phyloP scores from a whole-genome alignment of 2,329 filamentous ascomycete species.

The Colletotrichum scovillei region DNA sequence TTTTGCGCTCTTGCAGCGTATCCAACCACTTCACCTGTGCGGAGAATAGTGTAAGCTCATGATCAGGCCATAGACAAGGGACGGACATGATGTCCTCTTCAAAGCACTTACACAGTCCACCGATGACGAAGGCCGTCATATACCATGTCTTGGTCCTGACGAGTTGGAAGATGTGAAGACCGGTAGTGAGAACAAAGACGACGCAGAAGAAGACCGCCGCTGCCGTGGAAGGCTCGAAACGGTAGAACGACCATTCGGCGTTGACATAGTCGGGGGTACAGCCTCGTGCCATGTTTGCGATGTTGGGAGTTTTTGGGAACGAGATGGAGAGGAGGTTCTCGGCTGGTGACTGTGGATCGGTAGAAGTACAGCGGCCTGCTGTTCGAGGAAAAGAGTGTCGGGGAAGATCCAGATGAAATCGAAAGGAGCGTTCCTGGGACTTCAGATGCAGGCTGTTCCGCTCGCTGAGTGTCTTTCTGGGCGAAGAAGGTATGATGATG shows the following conservation, averaged over 20 bases:
- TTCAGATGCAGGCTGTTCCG: not conserved
- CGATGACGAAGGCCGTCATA: slow-evolving; percentile 30
- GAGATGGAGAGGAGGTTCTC: not conserved
- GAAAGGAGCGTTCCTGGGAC: not conserved
- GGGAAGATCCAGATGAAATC: too few relatives aligned
- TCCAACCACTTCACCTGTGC: slow-evolving; percentile 28
- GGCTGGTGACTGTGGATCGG: too few relatives aligned
- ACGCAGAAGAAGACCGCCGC: slow-evolving; percentile 29
- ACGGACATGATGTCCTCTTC: not conserved
- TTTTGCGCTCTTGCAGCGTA: slow-evolving; percentile 25
- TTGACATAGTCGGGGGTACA: slow-evolving; percentile 25
- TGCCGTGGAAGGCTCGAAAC: slow-evolving; percentile 31
- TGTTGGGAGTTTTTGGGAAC: too few relatives aligned
- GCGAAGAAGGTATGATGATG: not conserved
- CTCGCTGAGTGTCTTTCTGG: not conserved
- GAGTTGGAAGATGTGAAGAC: slow-evolving; percentile 28
- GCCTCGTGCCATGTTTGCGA: slow-evolving; percentile 5
- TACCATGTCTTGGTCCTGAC: slow-evolving; percentile 32
- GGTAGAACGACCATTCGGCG: slow-evolving; percentile 25
- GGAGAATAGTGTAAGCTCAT: not conserved
- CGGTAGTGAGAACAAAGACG: slow-evolving; percentile 16
- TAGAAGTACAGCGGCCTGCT: too few relatives aligned
- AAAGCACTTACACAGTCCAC: slow-evolving; percentile 27
- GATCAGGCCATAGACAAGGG: too few relatives aligned
- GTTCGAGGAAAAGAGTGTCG: too few relatives aligned